These are phyloP conservation scores for Microcera coccophila DNA, from an alignment of 2,329 filamentous ascomycete species.

Conservation along the genomic window DNA sequence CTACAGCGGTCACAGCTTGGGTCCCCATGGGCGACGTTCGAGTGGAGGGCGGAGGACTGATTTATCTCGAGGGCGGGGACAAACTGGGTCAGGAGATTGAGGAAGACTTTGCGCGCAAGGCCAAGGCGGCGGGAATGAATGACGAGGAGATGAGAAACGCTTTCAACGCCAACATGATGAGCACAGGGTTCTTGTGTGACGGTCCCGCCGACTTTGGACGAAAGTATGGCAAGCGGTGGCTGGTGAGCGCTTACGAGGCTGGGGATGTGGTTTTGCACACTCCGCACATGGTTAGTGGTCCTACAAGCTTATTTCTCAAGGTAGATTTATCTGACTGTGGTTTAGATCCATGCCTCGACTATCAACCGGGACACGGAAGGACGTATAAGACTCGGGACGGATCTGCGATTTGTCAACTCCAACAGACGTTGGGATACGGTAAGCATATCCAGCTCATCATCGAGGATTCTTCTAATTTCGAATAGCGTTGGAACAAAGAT, in stretches of 20 bases:
- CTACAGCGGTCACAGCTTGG: constrained; percentile 55
- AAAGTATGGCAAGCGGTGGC: constrained; percentile 31
- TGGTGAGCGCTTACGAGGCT: constrained; percentile 39
- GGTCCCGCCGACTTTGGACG: constrained; percentile 39
- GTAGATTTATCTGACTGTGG: background rate
- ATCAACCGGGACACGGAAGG: constrained; percentile 51
- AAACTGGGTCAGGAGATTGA: constrained; percentile 48
- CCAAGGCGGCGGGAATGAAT: constrained; percentile 45
- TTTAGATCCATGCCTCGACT: constrained; percentile 54
- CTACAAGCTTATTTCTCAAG: background rate
- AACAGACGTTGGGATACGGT: constrained; percentile 49
- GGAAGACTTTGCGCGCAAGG: constrained; percentile 44
- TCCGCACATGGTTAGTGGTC: constrained; percentile 29
- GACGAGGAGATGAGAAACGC: constrained; percentile 50
- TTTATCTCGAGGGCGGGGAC: constrained; percentile 49
- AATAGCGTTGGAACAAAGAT: constrained; percentile 20
- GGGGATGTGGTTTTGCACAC: constrained; percentile 41
- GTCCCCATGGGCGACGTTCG: constrained; percentile 53
- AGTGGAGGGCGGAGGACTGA: constrained; percentile 53
- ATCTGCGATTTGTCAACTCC: constrained; percentile 52
- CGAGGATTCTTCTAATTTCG: too few species aligned
- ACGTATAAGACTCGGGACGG: constrained; percentile 52
- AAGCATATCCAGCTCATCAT: constrained; percentile 12
- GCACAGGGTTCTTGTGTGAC: constrained; percentile 51
- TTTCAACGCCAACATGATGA: constrained; percentile 60